Evolutionary conservation across 169 alveolate genomes (phyloP), one percentile per base, ranked within the genome.

Genomic region (Miamiensis avidus): DNA sequence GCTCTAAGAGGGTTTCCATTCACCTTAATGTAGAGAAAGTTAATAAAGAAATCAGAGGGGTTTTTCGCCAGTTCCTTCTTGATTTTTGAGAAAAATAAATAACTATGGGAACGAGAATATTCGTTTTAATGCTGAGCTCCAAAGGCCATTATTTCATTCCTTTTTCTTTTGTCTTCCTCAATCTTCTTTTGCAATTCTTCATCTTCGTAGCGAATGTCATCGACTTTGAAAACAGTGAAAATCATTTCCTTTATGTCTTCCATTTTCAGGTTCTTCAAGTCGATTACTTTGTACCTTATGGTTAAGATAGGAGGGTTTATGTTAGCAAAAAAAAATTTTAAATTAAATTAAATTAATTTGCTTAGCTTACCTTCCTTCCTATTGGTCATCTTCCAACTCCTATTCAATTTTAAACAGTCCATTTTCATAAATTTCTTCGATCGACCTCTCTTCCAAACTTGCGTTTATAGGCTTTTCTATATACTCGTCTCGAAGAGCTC

Each of bases 391-490:
- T 0, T 31, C 28, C 27, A 29, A 33, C 25, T 31, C 31, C 25
- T 27, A 28, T 0, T 26, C 82, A 0, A 33, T 31, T 31, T 64
- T 33, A 0, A 25, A 33, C 1, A 27, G 74, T 26, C 33, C 82
- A 29, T 28, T 29, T 29, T 31, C 31, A 33, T n/a, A 77, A 26
- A 77, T n/a, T 6, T 30, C 28, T 77, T 77, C 74, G 29, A 26
- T 4, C 31, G 16, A 1, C 28, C 64, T 30, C 27, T 28, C 28
- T 77, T 31, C 74, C 33, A 33, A 77, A 33, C 82, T 85, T n/a
- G n/a, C n/a, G n/a, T n/a, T n/a, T n/a, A 81, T 73, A 34, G 85
- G 89, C 33, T 78, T 85, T 29, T 85, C 89, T 65, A 82, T 69
- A 34, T 49, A 85, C 26, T 81, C 31, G 25, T 85, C 84, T 64